Base-by-base conservation (phyloP, 805 yeast species). In the Wickerhamiella galacta region DNA sequence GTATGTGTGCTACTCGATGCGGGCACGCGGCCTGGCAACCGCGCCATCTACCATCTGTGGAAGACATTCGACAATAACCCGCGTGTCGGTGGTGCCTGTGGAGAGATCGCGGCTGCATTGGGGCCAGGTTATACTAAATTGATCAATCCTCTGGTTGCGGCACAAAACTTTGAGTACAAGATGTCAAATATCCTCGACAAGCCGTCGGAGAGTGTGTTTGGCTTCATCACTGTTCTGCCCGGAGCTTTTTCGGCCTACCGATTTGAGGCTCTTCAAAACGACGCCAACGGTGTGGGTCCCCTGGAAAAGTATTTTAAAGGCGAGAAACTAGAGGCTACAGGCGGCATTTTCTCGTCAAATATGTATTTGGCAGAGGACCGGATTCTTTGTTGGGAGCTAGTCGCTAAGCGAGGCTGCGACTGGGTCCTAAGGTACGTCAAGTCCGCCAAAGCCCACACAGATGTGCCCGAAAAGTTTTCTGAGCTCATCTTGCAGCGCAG, bases 351-450 rank as follows among this genome's bases (percentile, higher is more conserved):
- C 62, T 80, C 87, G 24, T 77, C 94, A 3, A 87, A 87, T 53
- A 87, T 90, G 96, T 90, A 85, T 54, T 66, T 87, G 35, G 98
- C 98, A 5, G 96, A 87, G 57, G 98, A 90, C 57, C 70, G 96
- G 56, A 82, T 87, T 35, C 61, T 87, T 44, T 90, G 96, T 65
- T 87, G 81, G 60, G 96, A 87, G 56, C 64, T 87, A 32, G 92
- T 87, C n/a, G 90, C 95, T 2, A 87, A 87, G 49, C 63, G 62
- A 38, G 56, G 68, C 30, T 66, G 73, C 40, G 64, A 72, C 39
- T 87, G 94, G 80, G 58, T 79, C 15, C 66, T 90, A 45, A 71
- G 75, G 45, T 87, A 83, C 48, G 93, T 87, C 45, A 78, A 78
- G 49, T 68, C 75, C 35, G 93, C 95, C 4, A 70, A 70, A 41